Evolutionary conservation across 2,329 filamentous ascomycete species (phyloP), one percentile per base, ranked within the genome.

Genomic region (Aspergillus amoenus): DNA sequence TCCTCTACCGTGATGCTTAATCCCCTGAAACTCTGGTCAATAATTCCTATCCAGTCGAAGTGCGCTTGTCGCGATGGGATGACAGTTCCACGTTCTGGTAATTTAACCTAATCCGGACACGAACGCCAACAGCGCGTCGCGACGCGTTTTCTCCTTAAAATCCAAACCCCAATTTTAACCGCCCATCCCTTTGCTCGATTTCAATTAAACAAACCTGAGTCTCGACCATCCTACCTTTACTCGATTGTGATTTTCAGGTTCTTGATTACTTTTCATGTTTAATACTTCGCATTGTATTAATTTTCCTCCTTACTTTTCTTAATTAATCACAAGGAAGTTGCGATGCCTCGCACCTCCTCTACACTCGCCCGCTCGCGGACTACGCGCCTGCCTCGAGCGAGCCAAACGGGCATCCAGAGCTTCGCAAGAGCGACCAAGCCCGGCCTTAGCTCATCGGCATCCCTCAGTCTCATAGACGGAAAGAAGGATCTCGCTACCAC

Each of bases 351-450:
- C 63, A 61, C 67, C 48, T 68, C 71, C 53, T 61, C 71, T 46
- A 61, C 44, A 15, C 13, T 46, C 24, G 30, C 44, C 22, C 44
- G 44, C 22, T 17, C 62, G 56, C 61, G 63, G 9, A 24, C 48
- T 59, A 59, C 64, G 65, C 58, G 65, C 69, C 69, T 73, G 64
- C 67, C 70, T 47, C 64, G 66, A 54, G 63, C 40, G 13, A 37
- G 15, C 7, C 27, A 34, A 51, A 9, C 39, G 72, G 80, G 71
- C 65, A 76, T 81, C 46, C 73, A 75, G 61, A 69, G 68, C 56
- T 81, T 80, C 61, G 70, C 77, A 57, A 75, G 71, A 62, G 67
- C 78, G 56, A 76, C 74, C 45, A 80, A 81, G 63, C 71, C 76
- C 40, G 71, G 71, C 5, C 57, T 69, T 17, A 15, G 24, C 7